Base-by-base conservation (phyloP, 1,284 basidiomycete species). In the Melampsora larici-populina region DNA sequence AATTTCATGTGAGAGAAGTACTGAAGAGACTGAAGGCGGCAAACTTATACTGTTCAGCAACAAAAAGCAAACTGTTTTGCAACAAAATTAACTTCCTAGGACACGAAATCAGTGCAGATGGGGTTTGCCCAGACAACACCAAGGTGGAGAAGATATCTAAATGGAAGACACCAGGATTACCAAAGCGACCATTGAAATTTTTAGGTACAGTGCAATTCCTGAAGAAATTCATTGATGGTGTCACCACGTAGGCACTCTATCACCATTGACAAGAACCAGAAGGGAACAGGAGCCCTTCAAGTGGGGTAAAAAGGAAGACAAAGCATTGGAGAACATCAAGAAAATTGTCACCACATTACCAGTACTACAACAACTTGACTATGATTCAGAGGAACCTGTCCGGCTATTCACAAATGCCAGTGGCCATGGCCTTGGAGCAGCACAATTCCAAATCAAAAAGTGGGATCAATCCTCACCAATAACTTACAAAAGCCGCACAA, bases 181-280 rank as follows among this genome's bases (percentile, higher is more conserved):
- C 84, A 83, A 0, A 87, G 85, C 69, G n/a, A n/a, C n/a, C n/a
- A n/a, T n/a, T n/a, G n/a, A n/a, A n/a, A n/a, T n/a, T 75, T 87
- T 4, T 79, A 81, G 0, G 63, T 79, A 1, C 86, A 85, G 76
- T 81, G n/a, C n/a, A n/a, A n/a, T n/a, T n/a, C n/a, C n/a, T n/a
- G n/a, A n/a, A n/a, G n/a, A n/a, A n/a, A n/a, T 87, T 0, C 85
- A 85, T 0, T n/a, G 65, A 0, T 83, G 87, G 0, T 83, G 83
- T 0, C 76, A 83, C 21, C 80, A 85, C 69, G 85, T 85, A 0
- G 48, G 48, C 0, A 66, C 85, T 0, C 80, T 87, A 0, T 84
- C 79, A 0, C 81, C 82, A 0, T 81, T 86, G 0, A 87, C 86
- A 0, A 81, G 78, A 0, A 84, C 82, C 29, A 81, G 80, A 2